phyloP scores from a whole-genome alignment of 2,329 filamentous ascomycete genomes.

The Magnaporthiopsis incrustans region DNA sequence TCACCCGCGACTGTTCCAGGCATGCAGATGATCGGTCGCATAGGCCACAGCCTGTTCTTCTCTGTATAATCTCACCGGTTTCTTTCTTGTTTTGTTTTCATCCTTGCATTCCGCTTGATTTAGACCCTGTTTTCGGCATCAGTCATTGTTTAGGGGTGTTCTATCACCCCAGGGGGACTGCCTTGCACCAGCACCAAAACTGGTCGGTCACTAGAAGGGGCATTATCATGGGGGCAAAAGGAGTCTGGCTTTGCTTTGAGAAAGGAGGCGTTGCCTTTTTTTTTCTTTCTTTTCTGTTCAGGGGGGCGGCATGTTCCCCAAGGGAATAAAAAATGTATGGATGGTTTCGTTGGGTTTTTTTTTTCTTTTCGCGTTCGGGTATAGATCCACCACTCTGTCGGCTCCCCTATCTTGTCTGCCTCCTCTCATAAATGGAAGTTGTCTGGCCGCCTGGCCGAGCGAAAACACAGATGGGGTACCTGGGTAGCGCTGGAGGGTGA shows the following conservation, averaged over 20 bases:
- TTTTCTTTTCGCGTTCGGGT: not conserved
- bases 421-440: too few species aligned
- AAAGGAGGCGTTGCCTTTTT: not conserved
- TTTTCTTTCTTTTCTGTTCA: not conserved
- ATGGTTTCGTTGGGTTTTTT: not conserved
- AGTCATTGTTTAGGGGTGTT: not conserved
- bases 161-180: not conserved
- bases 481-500: not conserved
- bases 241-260: not conserved
- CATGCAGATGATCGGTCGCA: not conserved
- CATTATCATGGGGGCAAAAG: not conserved
- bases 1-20: not conserved
- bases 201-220: not conserved
- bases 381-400: not conserved
- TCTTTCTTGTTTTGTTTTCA: too few species aligned
- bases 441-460: too few species aligned
- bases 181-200: not conserved
- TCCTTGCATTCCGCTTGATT: not conserved
- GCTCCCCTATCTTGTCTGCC: too few species aligned
- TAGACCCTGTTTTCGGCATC: conserved; percentile 1
- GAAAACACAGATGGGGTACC: too few species aligned
- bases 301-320: not conserved
- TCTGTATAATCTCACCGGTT: not conserved
- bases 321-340: not conserved
- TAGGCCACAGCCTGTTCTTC: not conserved